phyloP scores from a whole-genome alignment of 805 yeast species.

The Danielozyma ontarioensis region DNA sequence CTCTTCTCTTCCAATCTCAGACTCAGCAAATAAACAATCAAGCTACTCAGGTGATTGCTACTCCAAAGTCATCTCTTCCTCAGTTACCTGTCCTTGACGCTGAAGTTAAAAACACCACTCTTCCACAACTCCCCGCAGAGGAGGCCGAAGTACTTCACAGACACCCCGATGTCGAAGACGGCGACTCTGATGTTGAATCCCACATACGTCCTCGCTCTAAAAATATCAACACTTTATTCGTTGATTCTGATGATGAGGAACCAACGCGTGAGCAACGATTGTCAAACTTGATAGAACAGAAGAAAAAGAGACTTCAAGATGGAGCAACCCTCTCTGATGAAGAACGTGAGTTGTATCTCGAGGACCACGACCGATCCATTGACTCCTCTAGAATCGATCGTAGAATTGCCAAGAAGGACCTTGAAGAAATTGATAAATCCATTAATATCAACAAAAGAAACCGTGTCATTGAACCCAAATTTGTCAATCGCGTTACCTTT shows the following conservation, averaged over 20 bases:
- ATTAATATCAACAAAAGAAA: slow-evolving; percentile 30
- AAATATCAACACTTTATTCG: slow-evolving; percentile 2
- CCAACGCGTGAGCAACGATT: slow-evolving; percentile 6
- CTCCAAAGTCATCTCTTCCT: too few relatives aligned
- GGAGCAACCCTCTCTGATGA: slow-evolving; percentile 31
- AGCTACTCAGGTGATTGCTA: too few relatives aligned
- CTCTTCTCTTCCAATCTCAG: too few relatives aligned
- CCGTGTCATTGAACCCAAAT: slow-evolving; percentile 25
- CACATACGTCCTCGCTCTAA: background rate
- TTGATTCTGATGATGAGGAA: slow-evolving; percentile 3
- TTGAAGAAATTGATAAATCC: slow-evolving; percentile 27
- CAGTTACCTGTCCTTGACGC: slow-evolving; percentile 23
- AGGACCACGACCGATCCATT: slow-evolving; percentile 14
- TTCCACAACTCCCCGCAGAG: slow-evolving; percentile 1
- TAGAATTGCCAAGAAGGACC: slow-evolving; percentile 17
- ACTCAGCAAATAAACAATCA: too few relatives aligned
- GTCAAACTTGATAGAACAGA: slow-evolving; percentile 14
- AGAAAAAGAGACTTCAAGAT: slow-evolving; percentile 6
- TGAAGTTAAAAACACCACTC: slow-evolving; percentile 7
- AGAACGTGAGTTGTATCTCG: slow-evolving; percentile 29
- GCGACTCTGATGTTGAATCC: slow-evolving; percentile 3
- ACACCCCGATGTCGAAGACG: slow-evolving; percentile 3
- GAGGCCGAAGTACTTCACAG: background rate
- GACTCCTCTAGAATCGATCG: slow-evolving; percentile 11
- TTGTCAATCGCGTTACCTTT: slow-evolving; percentile 18